These are phyloP conservation scores for Ophiocordyceps robertsii DNA, from an alignment of 2,329 filamentous ascomycete genomes.

Conservation along the genomic window DNA sequence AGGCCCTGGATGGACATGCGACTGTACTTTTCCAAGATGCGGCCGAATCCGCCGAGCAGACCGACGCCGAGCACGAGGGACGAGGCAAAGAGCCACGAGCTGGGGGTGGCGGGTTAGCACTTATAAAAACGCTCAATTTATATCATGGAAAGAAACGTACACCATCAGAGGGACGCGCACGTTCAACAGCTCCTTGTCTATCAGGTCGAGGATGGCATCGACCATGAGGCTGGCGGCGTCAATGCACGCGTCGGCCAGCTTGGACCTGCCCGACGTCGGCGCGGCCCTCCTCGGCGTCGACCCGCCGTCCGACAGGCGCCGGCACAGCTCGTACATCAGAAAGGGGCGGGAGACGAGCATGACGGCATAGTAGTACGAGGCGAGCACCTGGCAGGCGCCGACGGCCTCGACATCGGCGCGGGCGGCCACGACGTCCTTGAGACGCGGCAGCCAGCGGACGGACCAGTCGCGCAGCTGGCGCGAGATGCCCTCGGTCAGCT, in stretches of 20 bases:
- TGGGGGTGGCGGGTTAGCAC: constrained; percentile 8
- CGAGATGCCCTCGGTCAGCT: constrained; percentile 39
- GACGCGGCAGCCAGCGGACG: constrained; percentile 28
- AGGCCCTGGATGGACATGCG: constrained; percentile 32
- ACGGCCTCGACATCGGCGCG: constrained; percentile 17
- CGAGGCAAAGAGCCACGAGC: constrained; percentile 40
- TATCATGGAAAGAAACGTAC: too few species aligned
- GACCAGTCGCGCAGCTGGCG: constrained; percentile 39
- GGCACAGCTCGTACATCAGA: constrained; percentile 40
- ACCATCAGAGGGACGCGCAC: constrained; percentile 34
- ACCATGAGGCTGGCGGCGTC: constrained; percentile 41
- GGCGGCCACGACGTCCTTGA: constrained; percentile 24
- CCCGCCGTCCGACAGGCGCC: constrained; percentile 25
- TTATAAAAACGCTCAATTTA: too few species aligned
- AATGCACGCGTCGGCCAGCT: constrained; percentile 40
- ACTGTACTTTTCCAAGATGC: constrained; percentile 35
- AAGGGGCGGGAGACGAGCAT: constrained; percentile 43
- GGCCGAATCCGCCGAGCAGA: constrained; percentile 36
- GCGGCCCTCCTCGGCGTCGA: constrained; percentile 1
- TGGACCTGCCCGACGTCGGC: constrained; percentile 29
- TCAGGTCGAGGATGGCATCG: constrained; percentile 30
- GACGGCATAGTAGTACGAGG: constrained; percentile 43
- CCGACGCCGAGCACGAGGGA: constrained; percentile 38
- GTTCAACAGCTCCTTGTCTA: constrained; percentile 27
- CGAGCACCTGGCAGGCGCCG: constrained; percentile 36